Base-by-base conservation (phyloP, 177 flowering plant genomes). In the Tripterygium wilfordii region DNA sequence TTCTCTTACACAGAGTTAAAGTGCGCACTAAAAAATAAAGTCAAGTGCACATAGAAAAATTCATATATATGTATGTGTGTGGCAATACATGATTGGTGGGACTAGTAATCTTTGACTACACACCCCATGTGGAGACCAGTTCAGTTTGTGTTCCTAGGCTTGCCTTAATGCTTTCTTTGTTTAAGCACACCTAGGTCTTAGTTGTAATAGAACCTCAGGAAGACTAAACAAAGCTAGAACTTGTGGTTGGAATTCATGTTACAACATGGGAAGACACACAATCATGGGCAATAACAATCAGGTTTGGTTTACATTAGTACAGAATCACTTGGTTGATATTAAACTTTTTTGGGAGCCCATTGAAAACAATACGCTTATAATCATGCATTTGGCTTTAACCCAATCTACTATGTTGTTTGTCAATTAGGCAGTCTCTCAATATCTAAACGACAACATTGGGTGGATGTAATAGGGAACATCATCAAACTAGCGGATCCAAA, bases 51-150 rank as follows among this genome's bases (percentile, higher is more conserved):
- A 15, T 38, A 38, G 7, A 15, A 38, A 38, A 38, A 17, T 15
- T 4, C 18, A 38, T 15, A 4, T 2, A 3, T 38, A 38, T 4
- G 25, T 20, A 9, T 37, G 13, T 14, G 36, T 2, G 28, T n/a
- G n/a, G n/a, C 47, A 48, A 41, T 35, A 19, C 17, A 48, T 38
- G 57, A 42, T 47, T 53, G 57, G 57, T 45, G 48, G 47, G 56
- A 14, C 36, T 4, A n/a, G 28, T 14, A 23, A 9, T 9, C 36
- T 35, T 36, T 29, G 40, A 54, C 24, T 42, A 53, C 53, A 30
- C 21, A 22, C 58, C 64, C 62, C 70, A 61, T 42, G 70, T 65
- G 70, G 65, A 65, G 65, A 60, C 65, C 70, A 60, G 56, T 60
- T 51, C 28, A 9, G 51, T 39, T 49, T 45, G 15, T 59, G 60